Percentiles rank a stretch among this genome's conserved stretches.
These are phyloP conservation scores for Sclerotinia minor DNA, from an alignment of 2,329 filamentous ascomycete species.

Conservation along the genomic window DNA sequence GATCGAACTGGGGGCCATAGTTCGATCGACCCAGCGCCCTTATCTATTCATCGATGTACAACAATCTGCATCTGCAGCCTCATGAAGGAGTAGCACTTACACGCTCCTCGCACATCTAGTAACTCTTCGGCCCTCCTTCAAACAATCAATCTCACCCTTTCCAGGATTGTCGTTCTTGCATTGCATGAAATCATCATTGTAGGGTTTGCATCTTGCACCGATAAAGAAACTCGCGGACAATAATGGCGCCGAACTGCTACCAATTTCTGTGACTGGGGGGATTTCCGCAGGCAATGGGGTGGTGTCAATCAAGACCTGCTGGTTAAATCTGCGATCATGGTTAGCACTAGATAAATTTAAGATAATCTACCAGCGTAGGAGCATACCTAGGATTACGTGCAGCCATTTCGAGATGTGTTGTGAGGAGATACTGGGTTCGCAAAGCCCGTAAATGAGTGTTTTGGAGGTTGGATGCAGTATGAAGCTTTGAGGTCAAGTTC, in stretches of 20 bases:
- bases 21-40: neutral
- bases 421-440: conserved; percentile 30
- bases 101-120: conserved; percentile 95
- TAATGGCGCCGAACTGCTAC: conserved; percentile 87
- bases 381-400: conserved; percentile 38
- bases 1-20: neutral
- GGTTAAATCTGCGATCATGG: conserved; percentile 74
- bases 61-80: no score
- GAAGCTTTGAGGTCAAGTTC: conserved; percentile 40
- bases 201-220: conserved; percentile 87
- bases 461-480: conserved; percentile 29
- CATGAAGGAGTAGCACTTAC: conserved; percentile 57
- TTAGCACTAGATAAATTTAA: conserved; percentile 29
- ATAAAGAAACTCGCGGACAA: conserved; percentile 95
- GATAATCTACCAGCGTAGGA: neutral
- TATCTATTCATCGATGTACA: conserved; percentile 27
- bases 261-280: conserved; percentile 90
- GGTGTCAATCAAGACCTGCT: conserved; percentile 90
- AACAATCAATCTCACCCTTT: conserved; percentile 86
- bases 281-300: conserved; percentile 91
- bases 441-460: conserved; percentile 43
- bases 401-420: conserved; percentile 38
- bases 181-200: conserved; percentile 99
- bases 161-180: conserved; percentile 96
- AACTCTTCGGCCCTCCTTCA: conserved; percentile 95